phyloP scores from a whole-genome alignment of 371 early-diverging fungal genomes.

The Thermomucor indicae-seudaticae region DNA sequence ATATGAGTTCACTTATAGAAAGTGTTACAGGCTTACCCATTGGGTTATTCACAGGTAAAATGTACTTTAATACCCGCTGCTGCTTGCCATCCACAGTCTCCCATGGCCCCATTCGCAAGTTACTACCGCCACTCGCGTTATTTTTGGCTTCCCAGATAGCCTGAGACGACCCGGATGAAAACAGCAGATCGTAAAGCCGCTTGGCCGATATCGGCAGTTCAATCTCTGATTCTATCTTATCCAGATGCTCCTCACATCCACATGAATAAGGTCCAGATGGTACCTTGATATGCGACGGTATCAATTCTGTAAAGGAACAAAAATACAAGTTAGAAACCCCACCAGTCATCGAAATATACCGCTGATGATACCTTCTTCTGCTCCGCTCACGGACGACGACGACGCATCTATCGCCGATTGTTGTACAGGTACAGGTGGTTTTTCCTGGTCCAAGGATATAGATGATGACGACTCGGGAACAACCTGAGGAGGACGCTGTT shows the following conservation, averaged over 20 bases:
- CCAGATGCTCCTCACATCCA: constrained; percentile 65
- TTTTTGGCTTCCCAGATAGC: constrained; percentile 48
- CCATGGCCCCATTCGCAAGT: constrained; percentile 43
- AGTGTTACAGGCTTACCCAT: constrained; percentile 23
- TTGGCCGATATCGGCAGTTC: constrained; percentile 59
- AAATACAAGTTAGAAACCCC: not conserved
- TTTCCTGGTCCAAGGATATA: not conserved
- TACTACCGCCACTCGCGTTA: constrained; percentile 32
- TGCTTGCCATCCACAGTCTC: constrained; percentile 22
- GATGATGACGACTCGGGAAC: too few species aligned
- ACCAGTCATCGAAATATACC: not conserved
- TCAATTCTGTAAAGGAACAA: constrained; percentile 11
- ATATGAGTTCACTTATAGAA: not conserved
- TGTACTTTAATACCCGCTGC: constrained; percentile 41
- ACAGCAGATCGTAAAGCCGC: constrained; percentile 54
- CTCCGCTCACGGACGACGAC: not conserved
- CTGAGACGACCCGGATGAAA: constrained; percentile 33
- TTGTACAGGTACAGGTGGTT: not conserved
- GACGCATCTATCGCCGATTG: not conserved
- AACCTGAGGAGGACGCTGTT: not conserved
- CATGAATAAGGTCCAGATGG: constrained; percentile 54
- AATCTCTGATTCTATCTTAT: constrained; percentile 55
- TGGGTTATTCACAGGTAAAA: constrained; percentile 52
- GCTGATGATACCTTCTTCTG: not conserved
- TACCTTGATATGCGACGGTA: constrained; percentile 34